Evolutionary conservation across 192 early-diverging fungal genomes (phyloP), one percentile per base, ranked within the genome.

Genomic region (Phycomyces nitens): DNA sequence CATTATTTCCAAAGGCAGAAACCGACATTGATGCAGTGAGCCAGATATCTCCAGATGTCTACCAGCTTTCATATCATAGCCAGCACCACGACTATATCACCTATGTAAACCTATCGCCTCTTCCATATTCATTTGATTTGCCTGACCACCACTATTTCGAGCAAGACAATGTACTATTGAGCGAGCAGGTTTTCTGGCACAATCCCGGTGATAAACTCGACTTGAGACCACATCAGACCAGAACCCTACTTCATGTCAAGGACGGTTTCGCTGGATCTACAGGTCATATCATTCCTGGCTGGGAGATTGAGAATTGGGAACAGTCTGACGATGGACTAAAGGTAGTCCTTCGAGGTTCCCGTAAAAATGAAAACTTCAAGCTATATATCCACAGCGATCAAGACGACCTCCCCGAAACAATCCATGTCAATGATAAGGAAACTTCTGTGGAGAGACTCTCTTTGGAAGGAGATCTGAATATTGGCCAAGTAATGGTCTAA

Each of bases 221-320:
- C 21, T 40, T 58, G 14, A 15, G 26, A 8, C 50, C 70, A 8
- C 58, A 71, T 23, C 50, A 71, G 44, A 71, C 70, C 16, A 41
- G 64, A 42, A 40, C 56, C 3, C 65, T 71, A 10, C 44, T 65
- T 18, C 52, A 52, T 18, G 54, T 60, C 15, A 41, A 16, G 15
- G 53, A 66, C 18, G 41, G n/a, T 4, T 65, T 71, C 40, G 57
- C 57, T n/a, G 70, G 70, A 2, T 66, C 70, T 29, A 65, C 64
- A 56, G 70, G 64, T 16, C 64, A 66, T 24, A 53, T 65, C 8
- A 44, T 71, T 14, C 64, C 70, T 39, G 64, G 64, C 42, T 42
- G 40, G 38, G 70, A 71, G 56, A 71, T 71, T 26, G 53, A 68
- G 58, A 52, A 43, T 1, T 60, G 58, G 22, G 24, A 58, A 14